Percentiles rank a stretch among this genome's conserved stretches.
Evolutionary conservation across 257 asterid genomes (phyloP).

Genomic region (Solanum dulcamara): DNA sequence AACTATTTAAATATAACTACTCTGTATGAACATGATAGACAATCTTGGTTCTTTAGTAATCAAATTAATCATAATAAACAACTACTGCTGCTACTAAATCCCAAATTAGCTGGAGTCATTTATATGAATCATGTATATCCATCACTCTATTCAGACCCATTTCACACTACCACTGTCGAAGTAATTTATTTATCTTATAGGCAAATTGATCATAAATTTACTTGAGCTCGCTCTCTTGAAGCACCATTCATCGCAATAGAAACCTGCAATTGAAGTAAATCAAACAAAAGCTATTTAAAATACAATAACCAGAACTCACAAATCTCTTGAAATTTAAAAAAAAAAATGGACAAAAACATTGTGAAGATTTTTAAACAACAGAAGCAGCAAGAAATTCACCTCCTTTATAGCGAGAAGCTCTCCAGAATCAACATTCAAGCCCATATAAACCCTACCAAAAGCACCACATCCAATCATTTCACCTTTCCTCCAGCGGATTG

Average conservation of each 20-base stretch:
- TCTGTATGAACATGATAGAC: neutral
- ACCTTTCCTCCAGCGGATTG: slow-evolving; percentile 94
- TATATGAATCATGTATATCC: neutral
- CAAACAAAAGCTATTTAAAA: slow-evolving; percentile 1
- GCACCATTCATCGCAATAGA: slow-evolving; percentile 52
- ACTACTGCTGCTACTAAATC: neutral
- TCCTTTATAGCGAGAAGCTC: slow-evolving; percentile 89
- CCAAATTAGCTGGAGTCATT: neutral
- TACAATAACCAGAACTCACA: neutral
- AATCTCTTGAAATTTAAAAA: neutral
- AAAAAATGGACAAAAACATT: neutral
- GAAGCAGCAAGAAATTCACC: slow-evolving; percentile 24
- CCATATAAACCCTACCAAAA: slow-evolving; percentile 97
- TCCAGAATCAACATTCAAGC: slow-evolving; percentile 97
- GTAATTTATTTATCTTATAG: neutral
- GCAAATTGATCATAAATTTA: slow-evolving; percentile 11
- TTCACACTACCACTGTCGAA: neutral
- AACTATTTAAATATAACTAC: neutral
- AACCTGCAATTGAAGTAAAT: slow-evolving; percentile 34
- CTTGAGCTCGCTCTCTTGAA: slow-evolving; percentile 64
- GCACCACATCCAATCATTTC: slow-evolving; percentile 95
- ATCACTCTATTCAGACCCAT: neutral
- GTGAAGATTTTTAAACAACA: neutral
- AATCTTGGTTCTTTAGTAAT: neutral
- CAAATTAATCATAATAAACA: neutral